Percentiles rank a stretch among this genome's conserved stretches.
Evolutionary conservation across 176 grass and related monocot species (phyloP).

Genomic region (Rhynchospora pubera): DNA sequence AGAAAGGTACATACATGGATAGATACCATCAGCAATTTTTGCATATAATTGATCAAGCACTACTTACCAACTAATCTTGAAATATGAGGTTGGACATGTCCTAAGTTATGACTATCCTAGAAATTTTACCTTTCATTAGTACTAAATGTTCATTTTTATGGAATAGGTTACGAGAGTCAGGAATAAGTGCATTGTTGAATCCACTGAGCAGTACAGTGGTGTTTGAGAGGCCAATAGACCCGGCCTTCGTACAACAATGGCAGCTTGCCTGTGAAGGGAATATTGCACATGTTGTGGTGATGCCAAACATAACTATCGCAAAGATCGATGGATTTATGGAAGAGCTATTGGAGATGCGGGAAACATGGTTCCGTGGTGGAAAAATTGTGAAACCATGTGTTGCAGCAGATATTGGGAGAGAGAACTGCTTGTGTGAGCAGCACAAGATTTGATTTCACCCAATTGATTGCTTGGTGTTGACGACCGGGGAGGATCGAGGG

Average conservation of each 20-base stretch:
- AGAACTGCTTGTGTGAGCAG: conserved; percentile 19
- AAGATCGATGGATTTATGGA: conserved; percentile 22
- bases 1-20: not conserved
- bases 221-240: conserved; percentile 67
- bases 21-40: too few relatives aligned
- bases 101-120: too few relatives aligned
- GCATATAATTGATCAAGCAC: too few relatives aligned
- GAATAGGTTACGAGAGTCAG: conserved; percentile 29
- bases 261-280: conserved; percentile 69
- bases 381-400: not conserved
- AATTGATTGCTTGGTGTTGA: not conserved
- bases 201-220: conserved; percentile 73
- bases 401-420: conserved; percentile 17
- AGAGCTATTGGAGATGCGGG: conserved; percentile 13
- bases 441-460: not conserved
- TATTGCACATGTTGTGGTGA: conserved; percentile 43
- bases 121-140: too few relatives aligned
- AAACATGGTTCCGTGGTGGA: not conserved
- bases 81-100: too few relatives aligned
- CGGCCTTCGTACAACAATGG: conserved; percentile 63
- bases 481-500: not conserved
- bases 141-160: too few relatives aligned
- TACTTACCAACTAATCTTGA: too few relatives aligned
- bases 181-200: conserved; percentile 59
- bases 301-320: conserved; percentile 24